phyloP scores from a whole-genome alignment of 495 filamentous ascomycete genomes.

The Articulospora tetracladia region DNA sequence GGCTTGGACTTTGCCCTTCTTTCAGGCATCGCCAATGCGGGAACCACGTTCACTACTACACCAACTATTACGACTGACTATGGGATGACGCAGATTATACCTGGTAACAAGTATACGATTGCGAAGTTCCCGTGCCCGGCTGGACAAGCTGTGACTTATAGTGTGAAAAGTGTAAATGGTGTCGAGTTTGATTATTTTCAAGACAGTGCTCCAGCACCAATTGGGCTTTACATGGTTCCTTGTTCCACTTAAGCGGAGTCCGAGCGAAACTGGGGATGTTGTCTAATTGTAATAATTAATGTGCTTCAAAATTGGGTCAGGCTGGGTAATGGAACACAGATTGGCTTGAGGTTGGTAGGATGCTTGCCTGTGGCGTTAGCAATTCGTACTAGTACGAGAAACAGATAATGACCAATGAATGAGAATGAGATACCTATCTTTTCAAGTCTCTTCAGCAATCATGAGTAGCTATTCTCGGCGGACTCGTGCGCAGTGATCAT shows the following conservation, averaged over 20 bases:
- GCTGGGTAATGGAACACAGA: too few relatives aligned
- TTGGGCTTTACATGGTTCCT: conserved; percentile 59
- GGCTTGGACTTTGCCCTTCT: conserved; percentile 50
- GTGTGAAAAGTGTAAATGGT: conserved; percentile 43
- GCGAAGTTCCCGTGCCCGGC: conserved; percentile 52
- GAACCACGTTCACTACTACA: conserved; percentile 48
- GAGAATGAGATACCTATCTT: too few relatives aligned
- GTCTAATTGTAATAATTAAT: not conserved
- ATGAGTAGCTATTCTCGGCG: not conserved
- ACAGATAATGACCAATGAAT: too few relatives aligned
- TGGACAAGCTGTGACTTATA: conserved; percentile 44
- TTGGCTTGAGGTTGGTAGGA: not conserved
- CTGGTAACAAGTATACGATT: conserved; percentile 54
- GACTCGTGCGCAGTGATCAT: too few relatives aligned
- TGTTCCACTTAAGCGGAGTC: conserved; percentile 1
- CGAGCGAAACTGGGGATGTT: not conserved
- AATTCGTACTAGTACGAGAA: too few relatives aligned
- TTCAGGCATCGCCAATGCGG: conserved; percentile 28
- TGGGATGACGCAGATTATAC: conserved; percentile 43
- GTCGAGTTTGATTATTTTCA: conserved; percentile 61
- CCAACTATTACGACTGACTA: conserved; percentile 43
- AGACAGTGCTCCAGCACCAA: conserved; percentile 56
- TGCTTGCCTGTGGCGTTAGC: not conserved
- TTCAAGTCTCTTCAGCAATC: too few relatives aligned
- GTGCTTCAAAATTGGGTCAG: too few relatives aligned